Evolutionary conservation across 2,329 filamentous ascomycete genomes (phyloP), one percentile per base, ranked within the genome.

Genomic region (Penicillium oxalicum): DNA sequence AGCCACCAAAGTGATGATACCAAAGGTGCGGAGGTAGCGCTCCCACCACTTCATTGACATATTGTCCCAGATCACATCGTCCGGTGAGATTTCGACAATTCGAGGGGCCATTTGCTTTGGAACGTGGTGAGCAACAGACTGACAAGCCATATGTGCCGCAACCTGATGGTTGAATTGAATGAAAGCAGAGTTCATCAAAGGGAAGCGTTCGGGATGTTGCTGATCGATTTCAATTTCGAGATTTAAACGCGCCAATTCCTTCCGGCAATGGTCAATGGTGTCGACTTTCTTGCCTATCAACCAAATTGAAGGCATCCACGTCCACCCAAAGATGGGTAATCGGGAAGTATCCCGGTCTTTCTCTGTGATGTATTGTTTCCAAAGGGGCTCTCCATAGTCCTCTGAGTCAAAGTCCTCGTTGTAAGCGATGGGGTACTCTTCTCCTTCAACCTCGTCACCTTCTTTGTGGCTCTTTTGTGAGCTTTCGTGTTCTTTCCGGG

Each of bases 131-230:
- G 87, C 90, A 40, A 94, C 78, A 41, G 88, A 84, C 66, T 98
- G 93, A 65, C 90, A 96, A 49, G 91, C 93, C 93, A 98, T 97
- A 62, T 98, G 93, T 0, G 93, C 93, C 5, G 91, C 91, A 1
- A 96, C 88, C 66, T 98, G 93, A 63, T 96, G 87, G 63, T 98
- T 95, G 77, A 98, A 98, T 65, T 98, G 93, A 52, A 98, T 90
- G 60, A 98, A 98, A 0, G 93, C 93, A 0, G 91, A 95, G 61
- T 88, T 95, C 90, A 96, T 94, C 40, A 91, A 72, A 0, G 91
- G 91, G 54, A 89, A 97, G 4, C 85, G 82, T 57, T 96, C 91
- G 0, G 87, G 86, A 42, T 93, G 78, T 45, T 85, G 79, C 65
- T 98, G 93, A 57, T 97, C 93, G 39, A 85, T 75, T 59, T 96